A percentile compares a stretch with the other conserved stretches of the same genome.
These are phyloP conservation scores for Chalara sp. DNA, from an alignment of 2,329 filamentous ascomycete genomes.

Conservation along the genomic window DNA sequence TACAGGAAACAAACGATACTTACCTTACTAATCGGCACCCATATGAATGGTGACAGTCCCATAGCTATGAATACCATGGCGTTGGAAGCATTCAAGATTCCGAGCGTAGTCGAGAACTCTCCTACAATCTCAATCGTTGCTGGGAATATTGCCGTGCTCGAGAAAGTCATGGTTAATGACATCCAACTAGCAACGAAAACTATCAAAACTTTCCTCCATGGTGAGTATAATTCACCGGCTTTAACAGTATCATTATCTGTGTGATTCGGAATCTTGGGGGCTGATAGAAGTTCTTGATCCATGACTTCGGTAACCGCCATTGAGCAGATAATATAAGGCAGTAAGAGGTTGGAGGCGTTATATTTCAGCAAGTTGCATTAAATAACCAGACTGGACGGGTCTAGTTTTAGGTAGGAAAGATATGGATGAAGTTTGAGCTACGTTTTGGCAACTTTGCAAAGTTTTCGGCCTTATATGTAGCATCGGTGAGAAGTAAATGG, in stretches of 20 bases:
- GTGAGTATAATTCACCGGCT: constrained; percentile 9
- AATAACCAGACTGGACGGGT: too few species aligned
- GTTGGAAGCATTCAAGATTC: constrained; percentile 18
- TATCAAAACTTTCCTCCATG: constrained; percentile 34
- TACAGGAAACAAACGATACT: too few species aligned
- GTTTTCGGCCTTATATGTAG: too few species aligned
- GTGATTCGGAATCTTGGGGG: neutral
- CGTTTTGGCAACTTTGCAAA: too few species aligned
- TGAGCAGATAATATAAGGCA: too few species aligned
- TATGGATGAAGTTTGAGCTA: too few species aligned
- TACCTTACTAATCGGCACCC: constrained; percentile 6
- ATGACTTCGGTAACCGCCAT: too few species aligned
- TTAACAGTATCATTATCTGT: neutral
- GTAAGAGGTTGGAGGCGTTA: too few species aligned
- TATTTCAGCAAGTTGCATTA: too few species aligned
- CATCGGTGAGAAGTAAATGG: too few species aligned
- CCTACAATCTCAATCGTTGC: constrained; percentile 33
- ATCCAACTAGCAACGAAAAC: constrained; percentile 35
- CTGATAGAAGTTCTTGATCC: too few species aligned
- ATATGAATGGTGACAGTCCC: constrained; percentile 9
- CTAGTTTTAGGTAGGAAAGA: too few species aligned
- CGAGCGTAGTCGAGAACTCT: constrained; percentile 29
- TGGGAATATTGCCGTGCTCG: constrained; percentile 34
- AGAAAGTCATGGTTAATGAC: constrained; percentile 34
- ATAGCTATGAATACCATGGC: constrained; percentile 9